Evolutionary conservation across 2,329 filamentous ascomycete species (phyloP), one percentile per base, ranked within the genome.

Genomic region (Tolypocladium ovalisporum): DNA sequence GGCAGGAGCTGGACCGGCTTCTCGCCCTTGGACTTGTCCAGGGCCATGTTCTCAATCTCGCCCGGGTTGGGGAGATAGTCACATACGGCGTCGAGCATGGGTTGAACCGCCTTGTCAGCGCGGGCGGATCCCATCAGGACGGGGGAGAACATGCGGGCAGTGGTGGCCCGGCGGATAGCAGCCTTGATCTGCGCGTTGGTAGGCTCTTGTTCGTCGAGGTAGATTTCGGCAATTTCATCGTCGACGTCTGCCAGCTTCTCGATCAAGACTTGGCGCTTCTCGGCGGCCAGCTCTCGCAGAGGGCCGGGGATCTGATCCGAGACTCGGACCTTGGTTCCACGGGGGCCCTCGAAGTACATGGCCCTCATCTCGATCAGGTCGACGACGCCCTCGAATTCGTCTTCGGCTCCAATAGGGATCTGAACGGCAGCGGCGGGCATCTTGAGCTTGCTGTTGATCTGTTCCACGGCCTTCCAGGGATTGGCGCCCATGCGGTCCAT

Each of bases 401-500:
- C 91, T 73, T 99, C 94, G 32, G 84, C 79, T 59, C 94, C 94
- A 65, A 99, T 97, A 12, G 94, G 94, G 29, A 99, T 85, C 75
- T 99, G 94, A 49, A 99, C 82, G 22, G 94, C 94, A 15, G 94
- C 94, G 37, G 94, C 94, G 36, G 89, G 86, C 56, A 97, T 87
- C 76, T 92, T 92, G 61, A 99, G 83, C 76, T 99, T 99, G 67
- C 86, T 83, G 77, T 96, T 97, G 79, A 99, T 97, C 76, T 97
- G 92, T 44, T 99, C 93, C 58, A 99, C 86, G 10, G 91, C 92
- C 76, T 96, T 97, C 85, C 92, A 99, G 10, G 94, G 94, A 71
- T 99, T 97, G 62, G 94, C 90, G 59, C 94, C 94, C 88, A 97
- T 97, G 63, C 94, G 88, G 70, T 99, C 94, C 93, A 99, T 97